Evolutionary conservation across 2,329 filamentous ascomycete genomes (phyloP).

Genomic region (Neoarthrinium moseri): DNA sequence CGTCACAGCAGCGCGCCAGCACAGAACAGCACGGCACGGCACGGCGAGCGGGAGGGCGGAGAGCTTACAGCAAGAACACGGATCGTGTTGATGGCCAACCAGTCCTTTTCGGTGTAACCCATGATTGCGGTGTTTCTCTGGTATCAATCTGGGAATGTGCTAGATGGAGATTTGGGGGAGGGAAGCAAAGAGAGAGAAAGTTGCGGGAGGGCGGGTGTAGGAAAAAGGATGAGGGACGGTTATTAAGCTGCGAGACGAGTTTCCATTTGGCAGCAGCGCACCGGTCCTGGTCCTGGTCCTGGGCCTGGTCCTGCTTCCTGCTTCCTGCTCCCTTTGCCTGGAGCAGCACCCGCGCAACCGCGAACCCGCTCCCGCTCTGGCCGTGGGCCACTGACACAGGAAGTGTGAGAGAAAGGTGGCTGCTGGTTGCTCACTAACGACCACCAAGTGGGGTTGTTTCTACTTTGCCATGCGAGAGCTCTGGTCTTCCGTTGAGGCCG

Average conservation of each 20-base stretch:
- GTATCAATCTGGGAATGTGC: constrained; percentile 22
- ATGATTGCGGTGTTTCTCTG: constrained; percentile 54
- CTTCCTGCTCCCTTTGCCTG: no score
- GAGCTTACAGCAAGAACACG: constrained; percentile 86
- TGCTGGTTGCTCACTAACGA: constrained; percentile 5
- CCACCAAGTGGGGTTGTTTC: not conserved
- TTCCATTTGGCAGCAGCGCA: constrained; percentile 1
- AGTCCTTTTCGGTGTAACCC: constrained; percentile 85
- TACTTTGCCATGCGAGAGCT: not conserved
- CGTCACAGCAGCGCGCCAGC: constrained; percentile 16
- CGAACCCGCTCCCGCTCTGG: not conserved
- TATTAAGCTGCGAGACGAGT: not conserved
- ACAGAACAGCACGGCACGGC: no score
- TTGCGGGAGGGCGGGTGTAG: not conserved
- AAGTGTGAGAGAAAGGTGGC: constrained; percentile 1
- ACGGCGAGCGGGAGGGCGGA: constrained; percentile 20
- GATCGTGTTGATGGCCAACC: constrained; percentile 97
- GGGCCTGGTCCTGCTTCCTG: no score
- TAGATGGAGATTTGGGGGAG: not conserved
- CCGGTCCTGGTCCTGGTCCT: no score
- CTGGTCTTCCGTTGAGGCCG: not conserved
- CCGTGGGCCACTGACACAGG: constrained; percentile 1
- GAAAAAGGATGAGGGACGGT: not conserved
- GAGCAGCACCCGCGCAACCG: no score
- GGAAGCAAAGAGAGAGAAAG: constrained; percentile 3